Conservation (phyloP, 805 yeast species). For the Candida andamanensis region DNA sequence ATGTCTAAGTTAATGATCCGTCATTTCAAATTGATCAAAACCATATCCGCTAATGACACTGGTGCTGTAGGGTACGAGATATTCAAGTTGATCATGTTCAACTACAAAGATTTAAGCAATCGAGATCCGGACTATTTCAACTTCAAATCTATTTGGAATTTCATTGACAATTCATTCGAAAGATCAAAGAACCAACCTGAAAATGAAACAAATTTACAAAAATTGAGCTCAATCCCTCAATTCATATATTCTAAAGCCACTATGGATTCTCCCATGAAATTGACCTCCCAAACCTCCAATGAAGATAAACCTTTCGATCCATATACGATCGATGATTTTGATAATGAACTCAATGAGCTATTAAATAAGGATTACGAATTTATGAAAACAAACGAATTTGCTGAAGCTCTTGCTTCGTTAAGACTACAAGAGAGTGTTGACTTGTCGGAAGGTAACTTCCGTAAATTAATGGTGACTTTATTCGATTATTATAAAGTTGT, state of each 20-base stretch:
- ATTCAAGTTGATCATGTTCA: constrained; percentile 27
- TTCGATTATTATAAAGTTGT: constrained; percentile 10
- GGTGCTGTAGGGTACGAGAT: constrained; percentile 29
- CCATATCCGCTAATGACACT: constrained; percentile 28
- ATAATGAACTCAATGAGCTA: constrained; percentile 22
- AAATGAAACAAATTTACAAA: background rate
- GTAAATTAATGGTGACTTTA: constrained; percentile 4
- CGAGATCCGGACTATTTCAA: constrained; percentile 31
- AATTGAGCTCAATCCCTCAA: constrained; percentile 7
- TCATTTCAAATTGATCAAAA: constrained; percentile 30
- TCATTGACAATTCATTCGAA: constrained; percentile 16
- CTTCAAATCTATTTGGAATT: constrained; percentile 31
- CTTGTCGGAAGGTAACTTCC: constrained; percentile 5
- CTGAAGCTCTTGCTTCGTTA: constrained; percentile 4
- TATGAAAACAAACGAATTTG: constrained; percentile 6
- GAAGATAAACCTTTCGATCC: no score
- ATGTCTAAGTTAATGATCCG: constrained; percentile 26
- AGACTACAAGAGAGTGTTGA: constrained; percentile 8
- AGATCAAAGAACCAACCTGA: background rate
- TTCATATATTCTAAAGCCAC: constrained; percentile 19
- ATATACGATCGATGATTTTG: constrained; percentile 16
- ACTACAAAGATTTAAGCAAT: constrained; percentile 28
- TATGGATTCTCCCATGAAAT: constrained; percentile 30
- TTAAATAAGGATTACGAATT: constrained; percentile 7
- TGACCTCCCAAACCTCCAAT: constrained; percentile 8